Conservation (phyloP, 345 rosid genomes). For the Citrus trifoliata region DNA sequence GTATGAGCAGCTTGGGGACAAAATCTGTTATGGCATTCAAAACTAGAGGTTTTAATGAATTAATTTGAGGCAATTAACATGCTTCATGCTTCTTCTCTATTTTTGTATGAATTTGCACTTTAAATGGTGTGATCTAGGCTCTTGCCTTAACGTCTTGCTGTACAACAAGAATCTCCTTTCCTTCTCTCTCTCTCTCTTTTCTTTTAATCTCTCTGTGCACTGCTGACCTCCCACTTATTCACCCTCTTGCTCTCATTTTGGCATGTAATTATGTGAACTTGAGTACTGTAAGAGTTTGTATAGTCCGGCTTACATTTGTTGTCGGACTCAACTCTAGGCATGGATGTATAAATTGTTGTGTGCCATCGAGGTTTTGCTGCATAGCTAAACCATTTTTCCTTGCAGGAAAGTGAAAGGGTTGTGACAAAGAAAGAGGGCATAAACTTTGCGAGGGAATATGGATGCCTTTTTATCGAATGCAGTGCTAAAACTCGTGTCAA, state of each 20-base stretch:
- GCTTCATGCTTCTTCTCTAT: neutral
- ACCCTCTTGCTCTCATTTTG: neutral
- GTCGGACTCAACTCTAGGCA: neutral
- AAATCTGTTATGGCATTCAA: neutral
- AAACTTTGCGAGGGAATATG: constrained; percentile 55
- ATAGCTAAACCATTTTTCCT: neutral
- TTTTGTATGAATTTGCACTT: neutral
- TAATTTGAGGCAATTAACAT: neutral
- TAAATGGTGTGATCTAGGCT: neutral
- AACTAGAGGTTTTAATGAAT: neutral
- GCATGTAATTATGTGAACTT: no score
- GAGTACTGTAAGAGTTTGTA: neutral
- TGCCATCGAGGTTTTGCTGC: neutral
- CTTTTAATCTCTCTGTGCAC: neutral
- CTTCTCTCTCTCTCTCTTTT: neutral
- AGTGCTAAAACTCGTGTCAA: constrained; percentile 63
- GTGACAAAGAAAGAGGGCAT: constrained; percentile 64
- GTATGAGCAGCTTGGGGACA: neutral
- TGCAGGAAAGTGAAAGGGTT: constrained; percentile 61
- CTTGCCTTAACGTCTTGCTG: neutral
- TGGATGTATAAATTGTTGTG: neutral
- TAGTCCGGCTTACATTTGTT: neutral
- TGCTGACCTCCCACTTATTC: neutral
- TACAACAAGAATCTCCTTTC: neutral
- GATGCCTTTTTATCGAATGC: constrained; percentile 69